Conservation (phyloP, 805 yeast genomes). For the Ogataea ganodermae region DNA sequence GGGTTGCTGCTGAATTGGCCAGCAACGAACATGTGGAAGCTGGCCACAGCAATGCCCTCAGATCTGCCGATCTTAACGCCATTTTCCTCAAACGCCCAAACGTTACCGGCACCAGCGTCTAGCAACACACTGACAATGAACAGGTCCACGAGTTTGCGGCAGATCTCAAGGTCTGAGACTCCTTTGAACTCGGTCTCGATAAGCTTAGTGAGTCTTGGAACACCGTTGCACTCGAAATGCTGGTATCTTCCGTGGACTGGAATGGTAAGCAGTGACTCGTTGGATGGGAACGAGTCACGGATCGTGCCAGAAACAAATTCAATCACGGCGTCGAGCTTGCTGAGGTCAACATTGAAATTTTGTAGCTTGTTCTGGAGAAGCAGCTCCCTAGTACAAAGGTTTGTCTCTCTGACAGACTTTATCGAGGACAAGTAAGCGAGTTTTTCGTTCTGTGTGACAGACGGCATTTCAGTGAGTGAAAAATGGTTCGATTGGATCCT, state of each 20-base stretch:
- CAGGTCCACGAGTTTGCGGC: slow-evolving; percentile 56
- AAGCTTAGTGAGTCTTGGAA: slow-evolving; percentile 45
- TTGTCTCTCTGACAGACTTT: slow-evolving; percentile 56
- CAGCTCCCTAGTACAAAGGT: slow-evolving; percentile 43
- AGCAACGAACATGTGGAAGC: slow-evolving; percentile 51
- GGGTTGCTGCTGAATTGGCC: slow-evolving; percentile 44
- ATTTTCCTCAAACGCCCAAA: slow-evolving; percentile 52
- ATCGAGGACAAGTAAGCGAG: slow-evolving; percentile 47
- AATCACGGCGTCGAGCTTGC: slow-evolving; percentile 44
- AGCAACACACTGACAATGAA: slow-evolving; percentile 61
- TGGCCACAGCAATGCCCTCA: slow-evolving; percentile 67
- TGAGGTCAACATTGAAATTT: slow-evolving; percentile 49
- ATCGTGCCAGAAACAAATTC: slow-evolving; percentile 49
- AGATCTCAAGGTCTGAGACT: slow-evolving; percentile 42
- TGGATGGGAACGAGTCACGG: slow-evolving; percentile 45
- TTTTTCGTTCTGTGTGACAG: slow-evolving; percentile 13
- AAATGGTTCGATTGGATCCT: background rate
- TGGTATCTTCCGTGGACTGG: slow-evolving; percentile 74
- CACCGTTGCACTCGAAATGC: slow-evolving; percentile 57
- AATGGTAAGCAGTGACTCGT: slow-evolving; percentile 42
- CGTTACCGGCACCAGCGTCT: slow-evolving; percentile 70
- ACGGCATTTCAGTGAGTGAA: slow-evolving; percentile 7
- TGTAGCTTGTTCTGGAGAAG: slow-evolving; percentile 39
- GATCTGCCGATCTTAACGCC: slow-evolving; percentile 44
- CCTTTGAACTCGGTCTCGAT: slow-evolving; percentile 40